phyloP scores from a whole-genome alignment of 306 rosid species.

The cucumber (Cucumis sativus) region DNA sequence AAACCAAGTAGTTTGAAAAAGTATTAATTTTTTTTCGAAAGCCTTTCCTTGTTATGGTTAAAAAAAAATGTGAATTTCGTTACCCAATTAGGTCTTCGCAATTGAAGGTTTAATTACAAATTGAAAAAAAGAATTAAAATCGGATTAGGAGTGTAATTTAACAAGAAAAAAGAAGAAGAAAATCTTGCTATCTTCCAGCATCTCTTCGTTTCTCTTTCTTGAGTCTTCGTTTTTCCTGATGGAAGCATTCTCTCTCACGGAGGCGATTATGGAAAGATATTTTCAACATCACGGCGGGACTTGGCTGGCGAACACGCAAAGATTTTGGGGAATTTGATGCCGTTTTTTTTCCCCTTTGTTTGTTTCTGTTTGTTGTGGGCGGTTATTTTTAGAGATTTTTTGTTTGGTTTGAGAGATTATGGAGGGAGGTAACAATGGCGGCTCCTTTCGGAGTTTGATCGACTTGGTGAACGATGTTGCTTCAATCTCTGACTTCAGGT shows the following conservation, averaged over 20 bases:
- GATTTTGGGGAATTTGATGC: not conserved
- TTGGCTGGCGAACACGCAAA: not conserved
- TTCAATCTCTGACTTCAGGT: constrained; percentile 63
- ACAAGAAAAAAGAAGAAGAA: not conserved
- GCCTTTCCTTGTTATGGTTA: too few species aligned
- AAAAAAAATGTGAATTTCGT: too few species aligned
- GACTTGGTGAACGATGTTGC: constrained; percentile 53
- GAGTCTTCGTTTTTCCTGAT: not conserved
- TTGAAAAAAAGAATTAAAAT: too few species aligned
- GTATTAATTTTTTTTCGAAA: too few species aligned
- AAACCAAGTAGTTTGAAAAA: too few species aligned
- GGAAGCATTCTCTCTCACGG: not conserved
- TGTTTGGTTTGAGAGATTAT: constrained; percentile 13
- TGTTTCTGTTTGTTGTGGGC: not conserved
- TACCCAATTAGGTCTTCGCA: too few species aligned
- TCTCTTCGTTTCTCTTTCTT: not conserved
- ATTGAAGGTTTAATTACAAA: too few species aligned
- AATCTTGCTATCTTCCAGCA: not conserved
- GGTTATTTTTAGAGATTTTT: not conserved
- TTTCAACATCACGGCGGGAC: not conserved
- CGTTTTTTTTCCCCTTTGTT: not conserved
- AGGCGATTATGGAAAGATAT: not conserved
- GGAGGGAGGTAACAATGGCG: constrained; percentile 53
- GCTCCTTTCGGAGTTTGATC: constrained; percentile 27
- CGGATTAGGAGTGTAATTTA: not conserved